Base-by-base conservation (phyloP, 2,329 filamentous ascomycete species). In the Fusarium mangiferae region DNA sequence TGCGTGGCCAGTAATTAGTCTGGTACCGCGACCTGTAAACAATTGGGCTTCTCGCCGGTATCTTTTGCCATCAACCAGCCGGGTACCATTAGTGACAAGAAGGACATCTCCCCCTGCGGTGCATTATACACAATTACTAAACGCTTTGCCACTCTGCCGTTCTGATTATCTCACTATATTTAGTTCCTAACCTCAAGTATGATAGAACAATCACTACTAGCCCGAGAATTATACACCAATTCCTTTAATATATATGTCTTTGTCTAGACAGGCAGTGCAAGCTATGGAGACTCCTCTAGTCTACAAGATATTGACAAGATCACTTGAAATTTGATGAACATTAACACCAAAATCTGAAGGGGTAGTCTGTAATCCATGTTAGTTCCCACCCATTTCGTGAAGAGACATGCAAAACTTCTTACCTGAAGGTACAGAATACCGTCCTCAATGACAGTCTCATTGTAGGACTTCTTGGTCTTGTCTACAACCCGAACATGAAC, bases 401-500 rank as follows among this genome's bases (percentile, higher is more conserved):
- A 33, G 11, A 75, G 26, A 41, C 20, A 78, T 7, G 4, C 18
- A 52, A 33, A 26, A 15, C 8, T 35, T 42, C 18, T 75, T 80
- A 85, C 84, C 83, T 88, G 86, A n/a, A 90, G 75, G 65, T 86
- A 87, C 28, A 89, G 77, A 36, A 84, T 78, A 4, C 86, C 87
- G 44, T 85, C 84, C 75, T 89, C 86, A 36, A 89, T 65, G 6
- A 85, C 79, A 24, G 79, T 76, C 81, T 89, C 87, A 70, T 84
- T 82, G 66, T 87, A 88, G 18, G 77, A 80, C 11, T 72, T 78
- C 62, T 83, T 81, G 14, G 76, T 68, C 72, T 83, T 81, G 55
- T 87, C 86, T 6, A 88, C 86, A 42, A 89, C 74, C 35, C 86
- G 83, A 72, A 89, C 83, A 26, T 77, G 81, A 24, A 88, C 77